These are phyloP conservation scores for Saururus chinensis DNA, from an alignment of 164 flowering plant genomes.

Conservation along the genomic window DNA sequence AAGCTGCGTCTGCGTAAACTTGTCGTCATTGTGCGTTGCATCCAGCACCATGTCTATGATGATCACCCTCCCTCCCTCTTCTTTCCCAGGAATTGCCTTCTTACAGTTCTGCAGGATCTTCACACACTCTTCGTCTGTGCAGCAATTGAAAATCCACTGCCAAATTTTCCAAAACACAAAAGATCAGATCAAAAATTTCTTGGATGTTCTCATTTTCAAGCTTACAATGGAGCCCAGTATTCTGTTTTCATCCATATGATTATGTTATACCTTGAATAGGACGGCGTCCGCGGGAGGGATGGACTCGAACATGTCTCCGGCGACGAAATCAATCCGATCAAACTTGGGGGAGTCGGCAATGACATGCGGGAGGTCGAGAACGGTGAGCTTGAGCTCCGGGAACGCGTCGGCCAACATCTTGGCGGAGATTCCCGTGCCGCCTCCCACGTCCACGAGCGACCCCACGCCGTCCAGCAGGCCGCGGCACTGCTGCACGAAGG, in stretches of 20 bases:
- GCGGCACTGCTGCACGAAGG: background rate
- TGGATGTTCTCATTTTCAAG: no score
- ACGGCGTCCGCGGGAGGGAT: slow-evolving; percentile 1
- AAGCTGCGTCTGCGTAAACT: background rate
- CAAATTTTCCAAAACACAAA: background rate
- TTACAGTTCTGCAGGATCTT: background rate
- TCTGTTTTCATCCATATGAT: no score
- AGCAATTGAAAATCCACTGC: background rate
- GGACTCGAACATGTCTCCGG: slow-evolving; percentile 4
- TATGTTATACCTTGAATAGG: slow-evolving; percentile 1
- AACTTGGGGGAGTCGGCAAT: background rate
- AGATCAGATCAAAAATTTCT: no score
- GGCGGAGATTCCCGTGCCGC: background rate
- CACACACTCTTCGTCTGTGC: background rate
- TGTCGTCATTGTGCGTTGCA: background rate
- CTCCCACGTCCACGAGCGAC: slow-evolving; percentile 3
- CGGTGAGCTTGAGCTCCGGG: background rate
- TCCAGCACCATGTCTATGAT: background rate
- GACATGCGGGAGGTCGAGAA: background rate
- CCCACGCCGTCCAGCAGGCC: background rate
- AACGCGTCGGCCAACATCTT: background rate
- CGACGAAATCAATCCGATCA: background rate
- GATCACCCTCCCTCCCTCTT: background rate
- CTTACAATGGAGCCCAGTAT: no score
- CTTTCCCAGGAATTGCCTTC: background rate